Conservation (phyloP, 2,329 filamentous ascomycete genomes). For the Penicillium verrucosum region DNA sequence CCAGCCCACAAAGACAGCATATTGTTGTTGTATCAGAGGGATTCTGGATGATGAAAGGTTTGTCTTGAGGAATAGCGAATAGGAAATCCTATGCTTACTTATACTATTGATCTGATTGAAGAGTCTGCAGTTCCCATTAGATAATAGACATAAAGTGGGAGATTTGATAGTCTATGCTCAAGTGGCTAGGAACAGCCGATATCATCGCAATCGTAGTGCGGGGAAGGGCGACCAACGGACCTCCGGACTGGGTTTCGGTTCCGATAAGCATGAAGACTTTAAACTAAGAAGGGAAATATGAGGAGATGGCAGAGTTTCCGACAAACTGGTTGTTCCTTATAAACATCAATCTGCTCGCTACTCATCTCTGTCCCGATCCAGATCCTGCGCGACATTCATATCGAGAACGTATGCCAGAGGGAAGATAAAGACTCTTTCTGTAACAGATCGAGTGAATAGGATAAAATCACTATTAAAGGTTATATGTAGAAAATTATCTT, state of each 20-base stretch:
- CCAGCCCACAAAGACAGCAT: conserved; percentile 21
- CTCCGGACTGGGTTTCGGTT: neutral
- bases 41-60: neutral
- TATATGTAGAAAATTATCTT: too few species aligned
- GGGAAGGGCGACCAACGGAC: conserved; percentile 10
- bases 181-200: conserved; percentile 5
- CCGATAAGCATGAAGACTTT: conserved; percentile 8
- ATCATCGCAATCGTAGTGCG: conserved; percentile 11
- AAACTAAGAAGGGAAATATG: conserved; percentile 12
- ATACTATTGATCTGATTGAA: conserved; percentile 2
- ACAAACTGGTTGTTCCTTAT: neutral
- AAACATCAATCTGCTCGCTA: neutral
- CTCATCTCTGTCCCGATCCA: neutral
- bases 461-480: too few species aligned
- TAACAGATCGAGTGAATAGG: neutral
- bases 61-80: neutral
- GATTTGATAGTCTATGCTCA: neutral
- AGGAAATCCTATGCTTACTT: neutral
- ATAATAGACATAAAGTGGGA: conserved; percentile 1
- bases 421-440: neutral
- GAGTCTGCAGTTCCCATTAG: neutral
- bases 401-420: neutral
- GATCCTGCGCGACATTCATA: neutral
- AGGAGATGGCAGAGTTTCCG: conserved; percentile 9
- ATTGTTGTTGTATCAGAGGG: neutral